These are phyloP conservation scores for Biancaea sappan DNA, from an alignment of 306 rosid species.

Conservation along the genomic window DNA sequence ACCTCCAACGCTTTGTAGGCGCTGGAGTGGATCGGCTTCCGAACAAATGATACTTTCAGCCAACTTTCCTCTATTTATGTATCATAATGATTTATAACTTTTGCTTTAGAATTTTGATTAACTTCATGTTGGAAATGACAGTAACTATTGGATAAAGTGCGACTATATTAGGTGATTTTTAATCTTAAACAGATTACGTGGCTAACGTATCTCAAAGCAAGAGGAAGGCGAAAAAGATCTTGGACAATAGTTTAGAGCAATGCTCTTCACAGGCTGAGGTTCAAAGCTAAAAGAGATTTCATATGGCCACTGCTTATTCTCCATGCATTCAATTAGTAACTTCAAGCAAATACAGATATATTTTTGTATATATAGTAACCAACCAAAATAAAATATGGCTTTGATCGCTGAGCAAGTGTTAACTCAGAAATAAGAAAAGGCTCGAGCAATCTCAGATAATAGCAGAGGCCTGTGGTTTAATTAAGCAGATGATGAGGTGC, in stretches of 20 bases:
- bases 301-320: background rate
- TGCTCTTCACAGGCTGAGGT: background rate
- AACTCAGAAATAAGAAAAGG: constrained; percentile 38
- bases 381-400: background rate
- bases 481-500: constrained; percentile 26
- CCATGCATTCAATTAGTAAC: background rate
- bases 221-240: no score
- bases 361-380: background rate
- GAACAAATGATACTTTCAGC: background rate
- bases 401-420: constrained; percentile 39
- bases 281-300: background rate
- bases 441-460: constrained; percentile 40
- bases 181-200: background rate
- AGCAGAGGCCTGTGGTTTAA: constrained; percentile 40
- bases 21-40: no score
- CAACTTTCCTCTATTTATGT: background rate
- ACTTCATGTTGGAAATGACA: background rate
- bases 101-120: background rate
- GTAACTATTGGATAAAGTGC: background rate
- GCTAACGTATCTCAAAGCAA: background rate
- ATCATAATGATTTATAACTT: background rate
- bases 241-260: no score
- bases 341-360: background rate
- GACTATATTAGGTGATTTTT: background rate
- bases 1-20: no score